Conservation (phyloP, 768 basidiomycete genomes). For the Tulasnella sp. region DNA sequence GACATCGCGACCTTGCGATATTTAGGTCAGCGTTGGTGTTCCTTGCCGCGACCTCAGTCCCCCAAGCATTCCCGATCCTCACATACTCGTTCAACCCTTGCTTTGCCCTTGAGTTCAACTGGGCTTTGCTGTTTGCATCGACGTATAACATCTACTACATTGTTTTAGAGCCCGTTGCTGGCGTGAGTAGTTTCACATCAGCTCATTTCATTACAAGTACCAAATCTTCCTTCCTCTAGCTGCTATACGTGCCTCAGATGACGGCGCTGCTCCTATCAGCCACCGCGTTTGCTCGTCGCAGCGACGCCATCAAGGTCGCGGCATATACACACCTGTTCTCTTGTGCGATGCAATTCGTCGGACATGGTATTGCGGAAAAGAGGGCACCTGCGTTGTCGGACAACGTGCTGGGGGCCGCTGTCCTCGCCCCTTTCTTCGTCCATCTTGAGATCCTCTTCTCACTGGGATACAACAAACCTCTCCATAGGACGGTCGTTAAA, state of each 20-base stretch:
- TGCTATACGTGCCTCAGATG: conserved; percentile 67
- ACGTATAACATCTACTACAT: conserved; percentile 69
- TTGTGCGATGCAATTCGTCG: conserved; percentile 86
- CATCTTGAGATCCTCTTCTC: conserved; percentile 81
- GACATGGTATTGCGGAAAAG: conserved; percentile 81
- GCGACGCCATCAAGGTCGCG: conserved; percentile 43
- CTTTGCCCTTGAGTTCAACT: conserved; percentile 59
- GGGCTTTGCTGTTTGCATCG: conserved; percentile 43
- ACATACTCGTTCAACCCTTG: conserved; percentile 43
- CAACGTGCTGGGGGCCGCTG: conserved; percentile 77
- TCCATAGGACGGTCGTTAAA: conserved; percentile 66
- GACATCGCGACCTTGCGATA: conserved; percentile 16
- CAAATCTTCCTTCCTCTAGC: conserved; percentile 31
- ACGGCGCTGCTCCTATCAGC: conserved; percentile 54
- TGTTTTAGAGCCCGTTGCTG: conserved; percentile 69
- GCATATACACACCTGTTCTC: conserved; percentile 46
- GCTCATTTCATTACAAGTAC: conserved; percentile 20
- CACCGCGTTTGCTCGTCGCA: conserved; percentile 47
- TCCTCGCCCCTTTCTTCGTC: conserved; percentile 93
- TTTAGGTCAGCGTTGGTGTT: conserved; percentile 21
- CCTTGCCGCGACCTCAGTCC: conserved; percentile 33
- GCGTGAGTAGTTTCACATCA: conserved; percentile 49
- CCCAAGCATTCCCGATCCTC: conserved; percentile 41
- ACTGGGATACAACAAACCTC: conserved; percentile 63
- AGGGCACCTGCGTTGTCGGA: conserved; percentile 84